A percentile compares a stretch with the other conserved stretches of the same genome.
phyloP scores from a whole-genome alignment of 208 protist genomes.

The Trypanosoma vivax region DNA sequence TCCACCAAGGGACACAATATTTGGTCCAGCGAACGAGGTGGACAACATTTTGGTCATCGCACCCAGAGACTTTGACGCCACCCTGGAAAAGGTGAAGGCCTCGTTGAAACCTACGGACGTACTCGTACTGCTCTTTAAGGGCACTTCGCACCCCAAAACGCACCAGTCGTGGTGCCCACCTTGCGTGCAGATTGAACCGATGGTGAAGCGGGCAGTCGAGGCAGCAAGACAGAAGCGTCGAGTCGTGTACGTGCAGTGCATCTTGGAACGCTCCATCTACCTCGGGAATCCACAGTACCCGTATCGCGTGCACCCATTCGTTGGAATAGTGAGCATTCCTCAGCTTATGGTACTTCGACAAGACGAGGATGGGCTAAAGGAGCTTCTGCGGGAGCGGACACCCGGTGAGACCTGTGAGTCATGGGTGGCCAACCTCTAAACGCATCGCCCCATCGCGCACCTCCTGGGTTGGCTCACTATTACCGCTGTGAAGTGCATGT shows the following conservation, averaged over 20 bases:
- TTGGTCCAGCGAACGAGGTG: constrained; percentile 9
- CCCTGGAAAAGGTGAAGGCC: constrained; percentile 11
- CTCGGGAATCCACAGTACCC: constrained; percentile 49
- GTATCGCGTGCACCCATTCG: constrained; percentile 49
- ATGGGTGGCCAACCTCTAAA: constrained; percentile 17
- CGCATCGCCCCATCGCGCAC: background rate
- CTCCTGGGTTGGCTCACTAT: background rate
- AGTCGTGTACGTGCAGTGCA: constrained; percentile 52
- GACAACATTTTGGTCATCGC: constrained; percentile 17
- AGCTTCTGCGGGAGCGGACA: constrained; percentile 9
- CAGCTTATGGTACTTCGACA: constrained; percentile 16
- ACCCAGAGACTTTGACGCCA: constrained; percentile 18
- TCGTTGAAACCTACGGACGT: constrained; percentile 6
- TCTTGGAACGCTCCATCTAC: constrained; percentile 58
- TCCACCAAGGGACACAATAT: constrained; percentile 15
- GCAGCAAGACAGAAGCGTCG: constrained; percentile 26
- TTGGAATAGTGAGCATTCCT: constrained; percentile 14
- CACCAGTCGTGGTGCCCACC: constrained; percentile 73
- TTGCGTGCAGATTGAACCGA: constrained; percentile 48
- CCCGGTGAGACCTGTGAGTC: constrained; percentile 15
- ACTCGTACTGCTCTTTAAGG: constrained; percentile 53
- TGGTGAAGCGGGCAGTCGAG: constrained; percentile 31
- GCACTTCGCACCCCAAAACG: constrained; percentile 36
- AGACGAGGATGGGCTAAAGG: background rate
- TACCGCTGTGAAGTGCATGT: too few relatives aligned